Percentiles rank a stretch among this genome's conserved stretches.
Evolutionary conservation across 306 rosid species (phyloP).

Genomic region (Potentilla sterilis): DNA sequence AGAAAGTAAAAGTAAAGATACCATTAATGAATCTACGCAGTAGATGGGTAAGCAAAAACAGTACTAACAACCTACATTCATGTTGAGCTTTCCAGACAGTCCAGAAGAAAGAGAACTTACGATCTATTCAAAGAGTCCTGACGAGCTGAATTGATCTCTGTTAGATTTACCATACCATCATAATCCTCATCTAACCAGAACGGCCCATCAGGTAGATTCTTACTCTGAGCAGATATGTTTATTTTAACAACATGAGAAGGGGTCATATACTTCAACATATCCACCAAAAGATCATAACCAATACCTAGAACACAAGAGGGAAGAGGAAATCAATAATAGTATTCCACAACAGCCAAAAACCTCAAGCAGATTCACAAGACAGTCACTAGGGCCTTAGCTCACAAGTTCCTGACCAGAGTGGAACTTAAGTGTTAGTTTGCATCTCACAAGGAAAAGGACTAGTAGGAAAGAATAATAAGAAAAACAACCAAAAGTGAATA

Average conservation of each 20-base stretch:
- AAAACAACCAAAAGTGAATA: conserved; percentile 2
- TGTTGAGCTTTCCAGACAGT: neutral
- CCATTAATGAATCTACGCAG: neutral
- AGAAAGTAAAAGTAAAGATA: neutral
- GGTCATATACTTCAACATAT: conserved; percentile 61
- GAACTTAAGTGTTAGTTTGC: conserved; percentile 5
- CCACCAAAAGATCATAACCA: conserved; percentile 79
- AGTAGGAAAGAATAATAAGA: neutral
- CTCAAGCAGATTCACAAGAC: conserved; percentile 12
- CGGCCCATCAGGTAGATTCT: conserved; percentile 78
- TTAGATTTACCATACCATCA: conserved; percentile 42
- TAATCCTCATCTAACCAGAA: conserved; percentile 65
- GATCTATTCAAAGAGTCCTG: conserved; percentile 66
- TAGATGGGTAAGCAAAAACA: neutral
- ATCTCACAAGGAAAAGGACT: neutral
- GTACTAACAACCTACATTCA: neutral
- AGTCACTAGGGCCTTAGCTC: conserved; percentile 1
- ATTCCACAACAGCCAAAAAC: neutral
- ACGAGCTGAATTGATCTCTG: conserved; percentile 72
- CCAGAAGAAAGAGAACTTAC: conserved; percentile 47
- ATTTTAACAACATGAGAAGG: conserved; percentile 87
- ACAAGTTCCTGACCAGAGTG: neutral
- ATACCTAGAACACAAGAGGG: conserved; percentile 50
- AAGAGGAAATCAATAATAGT: conserved; percentile 13
- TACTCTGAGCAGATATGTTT: conserved; percentile 53